These are phyloP conservation scores for Boletus eberwhitei DNA, from an alignment of 768 basidiomycete species.

Conservation along the genomic window DNA sequence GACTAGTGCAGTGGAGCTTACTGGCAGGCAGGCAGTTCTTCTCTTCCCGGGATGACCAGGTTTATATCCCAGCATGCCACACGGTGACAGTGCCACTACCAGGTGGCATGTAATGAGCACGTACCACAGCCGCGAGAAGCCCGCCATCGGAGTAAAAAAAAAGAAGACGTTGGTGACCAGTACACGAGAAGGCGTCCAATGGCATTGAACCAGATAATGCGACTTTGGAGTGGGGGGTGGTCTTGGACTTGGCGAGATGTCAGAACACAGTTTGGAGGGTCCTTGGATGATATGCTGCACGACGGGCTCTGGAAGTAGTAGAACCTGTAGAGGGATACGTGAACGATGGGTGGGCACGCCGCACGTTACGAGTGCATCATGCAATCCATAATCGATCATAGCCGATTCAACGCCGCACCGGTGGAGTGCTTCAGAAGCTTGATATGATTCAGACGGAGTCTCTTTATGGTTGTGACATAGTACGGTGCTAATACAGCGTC, in stretches of 20 bases:
- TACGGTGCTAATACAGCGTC: not conserved
- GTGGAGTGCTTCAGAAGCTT: not conserved
- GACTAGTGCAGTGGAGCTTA: conserved; percentile 9
- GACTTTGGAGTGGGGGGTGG: too few relatives aligned
- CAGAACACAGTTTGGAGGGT: conserved; percentile 7
- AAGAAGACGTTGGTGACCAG: conserved; percentile 4
- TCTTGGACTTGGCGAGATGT: not conserved
- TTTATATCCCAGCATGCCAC: conserved; percentile 26
- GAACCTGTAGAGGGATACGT: not conserved
- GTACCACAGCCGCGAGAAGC: conserved; percentile 27
- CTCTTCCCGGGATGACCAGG: conserved; percentile 1
- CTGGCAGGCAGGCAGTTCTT: conserved; percentile 4
- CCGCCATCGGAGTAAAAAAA: conserved; percentile 11
- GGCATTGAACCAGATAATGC: conserved; percentile 7
- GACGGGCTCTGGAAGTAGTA: not conserved
- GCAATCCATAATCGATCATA: conserved; percentile 14
- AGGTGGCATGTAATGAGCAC: conserved; percentile 21
- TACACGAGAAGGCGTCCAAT: conserved; percentile 7
- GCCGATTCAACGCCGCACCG: conserved; percentile 15
- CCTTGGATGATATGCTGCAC: not conserved
- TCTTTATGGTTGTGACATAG: not conserved
- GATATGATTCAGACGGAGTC: not conserved
- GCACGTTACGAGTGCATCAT: conserved; percentile 1
- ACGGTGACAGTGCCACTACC: conserved; percentile 26
- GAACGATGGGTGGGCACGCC: not conserved